Base-by-base conservation (phyloP, 1,284 basidiomycete genomes). In the Trichosporon sp. region DNA sequence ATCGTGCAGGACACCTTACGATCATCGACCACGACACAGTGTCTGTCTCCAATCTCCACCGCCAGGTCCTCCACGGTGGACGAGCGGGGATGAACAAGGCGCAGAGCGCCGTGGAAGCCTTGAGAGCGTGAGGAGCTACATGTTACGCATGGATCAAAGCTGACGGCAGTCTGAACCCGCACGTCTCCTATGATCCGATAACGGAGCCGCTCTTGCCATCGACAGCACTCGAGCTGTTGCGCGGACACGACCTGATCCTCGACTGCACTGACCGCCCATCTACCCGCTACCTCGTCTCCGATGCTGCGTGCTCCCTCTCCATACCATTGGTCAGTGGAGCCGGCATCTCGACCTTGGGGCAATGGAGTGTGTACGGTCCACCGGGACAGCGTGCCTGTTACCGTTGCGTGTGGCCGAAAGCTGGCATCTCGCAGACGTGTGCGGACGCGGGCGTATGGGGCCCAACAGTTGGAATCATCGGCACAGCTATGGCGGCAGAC, bases 241-340 rank as follows among this genome's bases (percentile, higher is more conserved):
- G 76, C 4, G 74, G 82, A 1, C 90, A 89, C 73, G 87, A 91
- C 74, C 80, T 97, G 46, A 85, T 98, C 56, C 83, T 99, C 14
- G 96, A 99, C 81, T 98, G 95, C 81, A 97, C 93, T 2, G 95
- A 99, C 80, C 95, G 96, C 68, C 88, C 90, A 2, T 86, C 89
- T 3, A 95, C 92, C 0, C 89, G 96, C 3, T 99, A 99, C 79
- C 86, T 99, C 7, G 84, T 99, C 63, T 94, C 91, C n/a, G 95
- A 98, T 76, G 86, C 87, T 0, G 87, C 90, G n/a, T 91, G 92
- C 46, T 81, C 82, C 0, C 84, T 92, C 2, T 80, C 81, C 5
- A 88, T 88, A 56, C 90, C 92, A 3, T 87, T 99, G 31, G 89
- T 99, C 33, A 92, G 89, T 62, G 96, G 94, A 3, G 96, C 95